Evolutionary conservation across 2,329 filamentous ascomycete genomes (phyloP).

Genomic region (Fusarium cicatricum): DNA sequence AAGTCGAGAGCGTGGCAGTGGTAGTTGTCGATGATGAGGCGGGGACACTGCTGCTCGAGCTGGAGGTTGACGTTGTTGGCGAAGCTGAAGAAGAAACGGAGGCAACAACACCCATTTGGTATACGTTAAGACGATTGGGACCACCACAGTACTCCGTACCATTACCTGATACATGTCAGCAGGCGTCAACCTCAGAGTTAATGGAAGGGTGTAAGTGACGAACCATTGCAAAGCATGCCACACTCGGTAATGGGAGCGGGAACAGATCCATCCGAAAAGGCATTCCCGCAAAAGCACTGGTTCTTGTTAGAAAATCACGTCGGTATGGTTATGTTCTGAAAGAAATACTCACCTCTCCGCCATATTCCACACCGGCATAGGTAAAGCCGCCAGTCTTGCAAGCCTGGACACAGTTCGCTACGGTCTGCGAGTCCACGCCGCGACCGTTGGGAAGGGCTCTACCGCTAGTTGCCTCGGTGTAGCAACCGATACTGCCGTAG

Average conservation of each 20-base stretch:
- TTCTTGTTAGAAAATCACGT: neutral
- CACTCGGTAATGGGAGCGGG: conserved; percentile 45
- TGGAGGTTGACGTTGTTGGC: neutral
- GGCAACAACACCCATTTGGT: conserved; percentile 36
- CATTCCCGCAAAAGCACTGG: conserved; percentile 51
- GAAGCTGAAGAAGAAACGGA: conserved; percentile 10
- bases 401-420: conserved; percentile 46
- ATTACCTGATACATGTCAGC: conserved; percentile 39
- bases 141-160: conserved; percentile 50
- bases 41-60: neutral
- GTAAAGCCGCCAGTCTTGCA: conserved; percentile 42
- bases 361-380: conserved; percentile 51
- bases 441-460: conserved; percentile 45
- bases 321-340: neutral
- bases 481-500: conserved; percentile 50
- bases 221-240: conserved; percentile 47
- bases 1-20: neutral
- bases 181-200: too few relatives aligned
- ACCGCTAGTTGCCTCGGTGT: conserved; percentile 45
- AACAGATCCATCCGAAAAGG: conserved; percentile 40
- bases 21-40: neutral
- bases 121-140: conserved; percentile 46
- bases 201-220: neutral
- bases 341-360: conserved; percentile 43
- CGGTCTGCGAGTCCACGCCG: conserved; percentile 40